Percentiles rank a stretch among this genome's conserved stretches.
Evolutionary conservation across 2,329 filamentous ascomycete genomes (phyloP).

Genomic region (Coleophoma crateriformis): DNA sequence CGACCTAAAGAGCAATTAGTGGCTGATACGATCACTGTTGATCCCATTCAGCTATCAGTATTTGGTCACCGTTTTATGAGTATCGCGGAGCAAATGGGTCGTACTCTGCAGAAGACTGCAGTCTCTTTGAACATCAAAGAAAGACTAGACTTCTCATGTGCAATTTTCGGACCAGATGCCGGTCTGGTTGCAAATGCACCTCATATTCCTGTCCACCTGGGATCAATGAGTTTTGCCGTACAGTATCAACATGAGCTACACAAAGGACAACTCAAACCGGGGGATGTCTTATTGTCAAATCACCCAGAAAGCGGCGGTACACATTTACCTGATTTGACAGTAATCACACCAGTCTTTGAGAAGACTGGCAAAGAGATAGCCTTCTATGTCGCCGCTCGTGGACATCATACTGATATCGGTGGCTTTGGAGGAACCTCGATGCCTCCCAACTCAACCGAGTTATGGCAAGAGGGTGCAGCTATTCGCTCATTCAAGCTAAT

Average conservation of each 20-base stretch:
- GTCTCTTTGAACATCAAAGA: conserved; percentile 76
- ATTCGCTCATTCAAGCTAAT: conserved; percentile 64
- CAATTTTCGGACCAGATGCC: conserved; percentile 68
- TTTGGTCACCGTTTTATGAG: conserved; percentile 79
- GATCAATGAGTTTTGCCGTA: conserved; percentile 65
- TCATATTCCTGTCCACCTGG: conserved; percentile 72
- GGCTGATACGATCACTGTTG: conserved; percentile 45
- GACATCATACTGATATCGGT: conserved; percentile 1
- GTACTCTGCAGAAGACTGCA: conserved; percentile 71
- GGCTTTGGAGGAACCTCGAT: conserved; percentile 43
- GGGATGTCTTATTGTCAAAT: conserved; percentile 76
- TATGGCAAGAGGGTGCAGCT: conserved; percentile 57
- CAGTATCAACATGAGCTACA: conserved; percentile 71
- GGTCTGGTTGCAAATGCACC: conserved; percentile 72
- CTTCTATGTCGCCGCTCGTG: conserved; percentile 55
- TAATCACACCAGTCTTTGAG: conserved; percentile 72
- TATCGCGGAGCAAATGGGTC: conserved; percentile 77
- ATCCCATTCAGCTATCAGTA: conserved; percentile 70
- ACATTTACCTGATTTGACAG: conserved; percentile 75
- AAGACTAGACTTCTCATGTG: conserved; percentile 74
- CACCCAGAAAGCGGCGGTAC: conserved; percentile 76
- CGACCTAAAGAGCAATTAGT: not conserved
- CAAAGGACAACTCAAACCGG: conserved; percentile 67
- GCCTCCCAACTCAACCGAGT: conserved; percentile 65
- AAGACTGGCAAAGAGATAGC: conserved; percentile 49